Percentiles rank a stretch among this genome's conserved stretches.
phyloP scores from a whole-genome alignment of 192 early-diverging fungal species.

The Coemansia sp. region DNA sequence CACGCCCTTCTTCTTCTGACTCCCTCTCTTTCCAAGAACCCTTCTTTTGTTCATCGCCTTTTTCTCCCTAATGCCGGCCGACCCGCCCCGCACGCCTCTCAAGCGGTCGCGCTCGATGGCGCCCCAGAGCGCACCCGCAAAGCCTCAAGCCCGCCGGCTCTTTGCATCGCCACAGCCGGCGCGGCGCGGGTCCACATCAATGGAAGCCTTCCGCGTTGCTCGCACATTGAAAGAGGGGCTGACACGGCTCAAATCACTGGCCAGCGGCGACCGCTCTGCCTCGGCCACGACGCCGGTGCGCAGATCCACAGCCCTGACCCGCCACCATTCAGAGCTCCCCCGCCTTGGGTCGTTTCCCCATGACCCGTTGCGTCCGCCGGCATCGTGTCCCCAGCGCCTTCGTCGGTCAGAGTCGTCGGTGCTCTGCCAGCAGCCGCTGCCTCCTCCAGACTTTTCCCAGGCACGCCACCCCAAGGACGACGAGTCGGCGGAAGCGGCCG shows the following conservation, averaged over 20 bases:
- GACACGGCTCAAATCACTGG: conserved; percentile 28
- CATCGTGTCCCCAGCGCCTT: conserved; percentile 24
- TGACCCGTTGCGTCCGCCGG: background rate
- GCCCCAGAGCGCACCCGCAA: conserved; percentile 29
- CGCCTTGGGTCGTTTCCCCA: conserved; percentile 4
- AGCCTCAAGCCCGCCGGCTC: conserved; percentile 11
- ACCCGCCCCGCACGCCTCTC: too few relatives aligned
- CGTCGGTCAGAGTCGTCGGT: background rate
- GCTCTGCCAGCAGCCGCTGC: too few relatives aligned
- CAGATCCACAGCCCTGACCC: conserved; percentile 7
- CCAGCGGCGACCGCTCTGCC: conserved; percentile 14
- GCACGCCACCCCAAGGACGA: too few relatives aligned
- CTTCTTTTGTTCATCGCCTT: too few relatives aligned
- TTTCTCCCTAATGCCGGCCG: too few relatives aligned
- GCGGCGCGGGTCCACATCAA: conserved; percentile 28
- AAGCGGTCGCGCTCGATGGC: too few relatives aligned
- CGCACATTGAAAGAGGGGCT: conserved; percentile 42
- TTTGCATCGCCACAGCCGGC: conserved; percentile 24
- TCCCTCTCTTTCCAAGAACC: too few relatives aligned
- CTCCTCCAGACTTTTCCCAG: too few relatives aligned
- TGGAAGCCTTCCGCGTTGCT: conserved; percentile 36
- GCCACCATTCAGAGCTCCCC: conserved; percentile 25
- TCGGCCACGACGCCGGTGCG: background rate
- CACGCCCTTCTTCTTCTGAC: too few relatives aligned
- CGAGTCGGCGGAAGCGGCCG: too few relatives aligned